A percentile compares a stretch with the other conserved stretches of the same genome.
Conservation (phyloP, 1,139 yeast genomes). For the Yamadazyma triangularis region DNA sequence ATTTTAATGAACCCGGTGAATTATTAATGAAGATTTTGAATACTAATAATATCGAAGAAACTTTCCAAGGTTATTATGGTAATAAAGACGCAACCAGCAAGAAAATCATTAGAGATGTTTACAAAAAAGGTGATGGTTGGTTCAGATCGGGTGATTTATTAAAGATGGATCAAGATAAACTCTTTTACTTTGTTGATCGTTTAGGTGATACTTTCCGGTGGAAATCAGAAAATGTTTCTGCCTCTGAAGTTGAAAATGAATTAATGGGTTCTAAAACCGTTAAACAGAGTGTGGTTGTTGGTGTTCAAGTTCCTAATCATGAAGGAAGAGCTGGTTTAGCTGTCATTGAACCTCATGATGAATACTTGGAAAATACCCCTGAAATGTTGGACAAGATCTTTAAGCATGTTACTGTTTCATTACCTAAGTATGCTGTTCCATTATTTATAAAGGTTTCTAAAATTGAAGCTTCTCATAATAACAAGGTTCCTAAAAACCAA, state of each 20-base stretch:
- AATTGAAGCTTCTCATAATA: slow-evolving; percentile 73
- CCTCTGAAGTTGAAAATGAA: slow-evolving; percentile 87
- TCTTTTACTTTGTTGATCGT: slow-evolving; percentile 84
- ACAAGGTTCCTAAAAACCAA: slow-evolving; percentile 76
- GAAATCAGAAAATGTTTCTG: slow-evolving; percentile 95
- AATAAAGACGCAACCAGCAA: slow-evolving; percentile 75
- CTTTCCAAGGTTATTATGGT: slow-evolving; percentile 88
- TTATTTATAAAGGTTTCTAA: slow-evolving; percentile 63
- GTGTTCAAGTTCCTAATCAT: slow-evolving; percentile 79
- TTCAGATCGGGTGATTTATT: slow-evolving; percentile 85
- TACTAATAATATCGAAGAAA: slow-evolving; percentile 58
- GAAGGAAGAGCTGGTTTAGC: slow-evolving; percentile 97
- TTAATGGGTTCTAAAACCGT: slow-evolving; percentile 52
- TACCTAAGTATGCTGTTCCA: slow-evolving; percentile 91
- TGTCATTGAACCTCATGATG: slow-evolving; percentile 54
- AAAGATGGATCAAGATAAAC: slow-evolving; percentile 61
- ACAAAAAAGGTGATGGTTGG: slow-evolving; percentile 87
- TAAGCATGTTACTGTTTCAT: slow-evolving; percentile 35
- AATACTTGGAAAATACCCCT: slow-evolving; percentile 14
- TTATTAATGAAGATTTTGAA: slow-evolving; percentile 69
- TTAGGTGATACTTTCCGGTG: slow-evolving; percentile 95
- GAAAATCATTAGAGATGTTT: slow-evolving; percentile 69
- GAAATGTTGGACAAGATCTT: slow-evolving; percentile 31
- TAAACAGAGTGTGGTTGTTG: slow-evolving; percentile 79
- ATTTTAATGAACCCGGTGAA: slow-evolving; percentile 74